phyloP scores from a whole-genome alignment of 164 flowering plant species.

The Sedum album region DNA sequence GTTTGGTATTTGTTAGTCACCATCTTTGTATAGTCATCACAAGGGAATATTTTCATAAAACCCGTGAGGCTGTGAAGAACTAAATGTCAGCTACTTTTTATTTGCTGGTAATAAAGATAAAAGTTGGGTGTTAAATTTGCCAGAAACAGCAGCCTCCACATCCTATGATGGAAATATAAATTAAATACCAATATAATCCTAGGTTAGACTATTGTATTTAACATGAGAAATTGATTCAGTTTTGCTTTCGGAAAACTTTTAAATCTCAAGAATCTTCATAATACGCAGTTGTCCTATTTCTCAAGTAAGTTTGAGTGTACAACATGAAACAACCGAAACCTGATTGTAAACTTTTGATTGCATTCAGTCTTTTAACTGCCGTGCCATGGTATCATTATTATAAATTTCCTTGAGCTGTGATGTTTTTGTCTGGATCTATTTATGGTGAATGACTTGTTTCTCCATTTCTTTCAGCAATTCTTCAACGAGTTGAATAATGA shows the following conservation, averaged over 20 bases:
- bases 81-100: neutral
- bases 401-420: neutral
- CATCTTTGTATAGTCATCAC: neutral
- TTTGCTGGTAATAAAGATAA: neutral
- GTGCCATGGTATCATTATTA: neutral
- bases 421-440: neutral
- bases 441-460: neutral
- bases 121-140: neutral
- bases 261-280: neutral
- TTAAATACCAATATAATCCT: neutral
- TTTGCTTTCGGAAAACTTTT: neutral
- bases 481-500: slow-evolving; percentile 71
- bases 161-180: neutral
- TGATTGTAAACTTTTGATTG: neutral
- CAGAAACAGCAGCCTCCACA: neutral
- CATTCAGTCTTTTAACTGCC: neutral
- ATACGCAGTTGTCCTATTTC: neutral
- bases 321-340: neutral
- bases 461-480: slow-evolving; percentile 49
- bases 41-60: neutral
- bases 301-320: neutral
- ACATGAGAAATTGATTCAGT: no score
- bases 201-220: neutral
- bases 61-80: neutral
- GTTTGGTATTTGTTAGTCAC: neutral